Conservation (phyloP, 139 green algal genomes). For the Spirogloea muscicola region DNA sequence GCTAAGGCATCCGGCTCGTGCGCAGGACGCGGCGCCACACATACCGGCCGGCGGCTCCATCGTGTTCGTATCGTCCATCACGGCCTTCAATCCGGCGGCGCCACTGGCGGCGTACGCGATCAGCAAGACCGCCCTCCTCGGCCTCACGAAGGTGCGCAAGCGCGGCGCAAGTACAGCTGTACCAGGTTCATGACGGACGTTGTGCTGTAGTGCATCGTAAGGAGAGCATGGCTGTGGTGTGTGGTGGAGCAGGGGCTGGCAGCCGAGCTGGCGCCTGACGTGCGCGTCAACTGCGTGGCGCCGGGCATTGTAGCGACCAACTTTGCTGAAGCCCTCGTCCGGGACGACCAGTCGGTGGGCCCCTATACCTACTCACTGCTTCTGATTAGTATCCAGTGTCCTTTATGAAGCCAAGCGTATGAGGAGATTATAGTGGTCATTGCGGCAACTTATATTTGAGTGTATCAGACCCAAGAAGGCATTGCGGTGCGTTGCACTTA, state of each 20-base stretch:
- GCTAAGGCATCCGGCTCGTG: no score
- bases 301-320: constrained; percentile 87
- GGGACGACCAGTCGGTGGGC: constrained; percentile 37
- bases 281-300: constrained; percentile 73
- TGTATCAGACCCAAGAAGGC: no score
- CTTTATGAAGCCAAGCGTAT: no score
- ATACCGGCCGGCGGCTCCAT: constrained; percentile 66
- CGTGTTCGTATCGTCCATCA: constrained; percentile 77
- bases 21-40: constrained; percentile 62
- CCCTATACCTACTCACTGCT: no score
- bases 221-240: no score
- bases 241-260: constrained; percentile 64
- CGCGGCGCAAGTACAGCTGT: no score
- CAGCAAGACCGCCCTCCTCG: constrained; percentile 91
- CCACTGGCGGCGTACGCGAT: constrained; percentile 66
- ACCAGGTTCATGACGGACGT: no score
- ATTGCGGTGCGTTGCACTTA: no score
- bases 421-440: no score
- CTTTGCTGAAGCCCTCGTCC: constrained; percentile 78
- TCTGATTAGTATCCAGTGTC: no score
- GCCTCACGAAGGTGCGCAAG: constrained; percentile 68
- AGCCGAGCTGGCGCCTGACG: constrained; percentile 69
- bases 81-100: constrained; percentile 66
- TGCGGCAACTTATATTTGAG: no score
- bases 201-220: no score